Evolutionary conservation across 108 stramenopile genomes (phyloP).

Genomic region (Bacterosira constricta): DNA sequence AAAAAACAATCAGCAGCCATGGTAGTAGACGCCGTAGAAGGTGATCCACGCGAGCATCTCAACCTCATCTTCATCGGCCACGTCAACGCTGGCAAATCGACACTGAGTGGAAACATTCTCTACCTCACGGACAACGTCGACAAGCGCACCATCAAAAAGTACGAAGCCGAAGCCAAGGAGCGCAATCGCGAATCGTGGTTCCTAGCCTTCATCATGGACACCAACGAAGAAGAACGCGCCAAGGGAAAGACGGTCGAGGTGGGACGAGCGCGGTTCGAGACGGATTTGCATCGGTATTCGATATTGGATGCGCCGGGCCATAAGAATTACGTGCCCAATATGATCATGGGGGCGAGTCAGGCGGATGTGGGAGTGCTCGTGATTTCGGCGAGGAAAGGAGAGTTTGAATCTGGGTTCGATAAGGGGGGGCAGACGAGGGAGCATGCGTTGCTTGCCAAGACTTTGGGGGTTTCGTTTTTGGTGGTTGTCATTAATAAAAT

Average conservation of each 20-base stretch:
- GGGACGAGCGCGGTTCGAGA: slow-evolving; percentile 97
- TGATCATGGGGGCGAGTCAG: slow-evolving; percentile 98
- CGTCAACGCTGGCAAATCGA: slow-evolving; percentile 99
- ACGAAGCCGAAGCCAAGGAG: slow-evolving; percentile 98
- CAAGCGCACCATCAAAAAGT: slow-evolving; percentile 98
- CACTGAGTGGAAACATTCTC: slow-evolving; percentile 97
- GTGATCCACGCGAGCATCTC: slow-evolving; percentile 97
- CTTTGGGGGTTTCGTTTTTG: slow-evolving; percentile 94
- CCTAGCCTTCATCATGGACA: slow-evolving; percentile 99
- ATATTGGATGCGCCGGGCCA: slow-evolving; percentile 99
- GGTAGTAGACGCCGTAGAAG: slow-evolving; percentile 65
- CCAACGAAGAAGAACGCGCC: slow-evolving; percentile 98
- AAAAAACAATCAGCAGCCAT: slow-evolving; percentile 20
- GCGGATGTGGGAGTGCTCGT: slow-evolving; percentile 99
- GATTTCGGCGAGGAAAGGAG: slow-evolving; percentile 98
- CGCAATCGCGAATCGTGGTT: slow-evolving; percentile 99
- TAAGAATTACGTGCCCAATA: slow-evolving; percentile 99
- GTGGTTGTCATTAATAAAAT: slow-evolving; percentile 99
- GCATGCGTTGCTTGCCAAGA: slow-evolving; percentile 99
- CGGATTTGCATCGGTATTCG: slow-evolving; percentile 93
- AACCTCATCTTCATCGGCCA: slow-evolving; percentile 99
- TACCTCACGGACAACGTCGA: slow-evolving; percentile 98
- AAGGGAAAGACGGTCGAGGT: slow-evolving; percentile 99
- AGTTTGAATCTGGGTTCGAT: slow-evolving; percentile 99
- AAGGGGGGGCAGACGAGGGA: slow-evolving; percentile 99